These are phyloP conservation scores for Prunus davidiana DNA, from an alignment of 306 rosid genomes.

Conservation along the genomic window DNA sequence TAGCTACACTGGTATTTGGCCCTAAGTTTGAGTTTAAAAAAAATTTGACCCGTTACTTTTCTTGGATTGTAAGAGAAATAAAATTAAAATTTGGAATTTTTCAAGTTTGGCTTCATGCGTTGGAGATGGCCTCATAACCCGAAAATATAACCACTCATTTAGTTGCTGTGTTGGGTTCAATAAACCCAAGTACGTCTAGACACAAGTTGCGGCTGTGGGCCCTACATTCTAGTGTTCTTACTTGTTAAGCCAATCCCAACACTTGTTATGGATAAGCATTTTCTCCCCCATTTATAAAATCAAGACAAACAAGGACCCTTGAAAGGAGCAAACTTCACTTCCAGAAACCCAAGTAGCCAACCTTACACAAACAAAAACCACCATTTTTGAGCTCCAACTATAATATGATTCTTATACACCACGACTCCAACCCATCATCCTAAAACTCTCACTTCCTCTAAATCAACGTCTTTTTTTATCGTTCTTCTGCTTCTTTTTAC, in stretches of 20 bases:
- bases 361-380: background rate
- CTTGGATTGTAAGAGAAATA: rapidly evolving
- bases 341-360: background rate
- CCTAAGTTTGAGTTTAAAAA: rapidly evolving
- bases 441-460: background rate
- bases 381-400: constrained; percentile 4
- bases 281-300: background rate
- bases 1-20: too few relatives aligned
- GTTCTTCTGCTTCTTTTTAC: background rate
- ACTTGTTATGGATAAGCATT: constrained; percentile 42
- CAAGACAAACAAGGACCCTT: background rate
- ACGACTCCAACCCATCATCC: background rate
- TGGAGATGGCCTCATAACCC: too few relatives aligned
- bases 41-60: too few relatives aligned
- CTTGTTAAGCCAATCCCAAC: constrained; percentile 8
- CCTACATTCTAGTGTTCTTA: background rate
- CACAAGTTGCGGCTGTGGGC: background rate
- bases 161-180: background rate
- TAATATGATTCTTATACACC: background rate
- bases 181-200: background rate
- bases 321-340: background rate
- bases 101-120: too few relatives aligned
- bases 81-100: too few relatives aligned
- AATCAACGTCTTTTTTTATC: background rate
- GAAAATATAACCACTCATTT: too few relatives aligned